phyloP scores from a whole-genome alignment of 495 filamentous ascomycete species.

The Penicillium crystallinum region DNA sequence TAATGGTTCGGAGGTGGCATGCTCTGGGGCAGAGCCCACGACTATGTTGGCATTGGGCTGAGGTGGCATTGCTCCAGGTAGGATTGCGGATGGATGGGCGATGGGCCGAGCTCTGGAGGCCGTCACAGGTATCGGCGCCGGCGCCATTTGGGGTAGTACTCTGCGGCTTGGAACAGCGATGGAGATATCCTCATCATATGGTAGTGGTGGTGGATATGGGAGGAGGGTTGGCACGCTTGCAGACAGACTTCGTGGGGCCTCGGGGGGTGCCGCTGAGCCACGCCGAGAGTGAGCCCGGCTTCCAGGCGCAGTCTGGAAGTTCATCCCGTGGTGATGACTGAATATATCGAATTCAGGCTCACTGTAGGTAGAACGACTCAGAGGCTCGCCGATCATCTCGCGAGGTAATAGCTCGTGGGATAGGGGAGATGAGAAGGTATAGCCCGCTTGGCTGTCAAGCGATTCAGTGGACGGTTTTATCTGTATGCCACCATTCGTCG shows the following conservation, averaged over 20 bases:
- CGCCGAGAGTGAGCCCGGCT: conserved; percentile 26
- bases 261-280: conserved; percentile 16
- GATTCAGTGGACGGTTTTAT: conserved; percentile 36
- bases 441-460: conserved; percentile 22
- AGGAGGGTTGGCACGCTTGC: conserved; percentile 27
- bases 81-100: conserved; percentile 37
- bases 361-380: conserved; percentile 34
- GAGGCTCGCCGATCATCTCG: conserved; percentile 26
- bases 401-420: conserved; percentile 18
- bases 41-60: conserved; percentile 13
- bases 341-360: conserved; percentile 27
- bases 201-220: conserved; percentile 20
- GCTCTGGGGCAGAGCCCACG: conserved; percentile 23
- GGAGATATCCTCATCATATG: conserved; percentile 30
- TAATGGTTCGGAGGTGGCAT: conserved; percentile 25
- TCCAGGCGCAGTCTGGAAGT: conserved; percentile 22
- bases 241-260: conserved; percentile 23
- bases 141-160: neutral
- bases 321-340: conserved; percentile 11
- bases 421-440: conserved; percentile 30
- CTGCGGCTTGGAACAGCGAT: conserved; percentile 15
- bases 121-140: neutral
- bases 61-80: conserved; percentile 32
- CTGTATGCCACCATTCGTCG: conserved; percentile 21
- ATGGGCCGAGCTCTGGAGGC: conserved; percentile 2